Evolutionary conservation across 176 grass and related monocot species (phyloP).

Genomic region (Oryza punctata): DNA sequence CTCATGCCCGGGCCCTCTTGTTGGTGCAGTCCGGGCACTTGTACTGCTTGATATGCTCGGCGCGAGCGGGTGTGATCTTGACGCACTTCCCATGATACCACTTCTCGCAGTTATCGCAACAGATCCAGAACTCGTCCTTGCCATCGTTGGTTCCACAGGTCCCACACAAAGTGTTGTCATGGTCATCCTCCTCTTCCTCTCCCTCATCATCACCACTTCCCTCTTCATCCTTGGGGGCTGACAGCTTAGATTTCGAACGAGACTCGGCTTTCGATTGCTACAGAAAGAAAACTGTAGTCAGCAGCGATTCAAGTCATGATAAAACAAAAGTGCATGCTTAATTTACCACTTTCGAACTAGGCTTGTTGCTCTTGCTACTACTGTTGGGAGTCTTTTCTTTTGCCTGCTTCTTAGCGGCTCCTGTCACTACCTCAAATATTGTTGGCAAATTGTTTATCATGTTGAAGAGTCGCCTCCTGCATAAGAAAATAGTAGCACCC

Average conservation of each 20-base stretch:
- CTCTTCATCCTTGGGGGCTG: conserved; percentile 71
- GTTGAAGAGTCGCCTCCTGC: conserved; percentile 85
- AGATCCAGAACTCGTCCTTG: conserved; percentile 94
- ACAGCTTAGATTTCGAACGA: conserved; percentile 60
- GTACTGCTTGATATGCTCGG: conserved; percentile 99
- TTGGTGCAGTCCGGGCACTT: conserved; percentile 86
- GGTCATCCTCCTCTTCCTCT: conserved; percentile 70
- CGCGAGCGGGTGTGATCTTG: conserved; percentile 85
- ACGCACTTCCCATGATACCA: conserved; percentile 97
- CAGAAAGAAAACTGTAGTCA: conserved; percentile 19
- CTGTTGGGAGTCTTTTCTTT: conserved; percentile 93
- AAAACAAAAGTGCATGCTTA: neutral
- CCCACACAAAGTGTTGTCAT: conserved; percentile 83
- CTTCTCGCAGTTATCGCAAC: conserved; percentile 82
- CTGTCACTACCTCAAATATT: conserved; percentile 91
- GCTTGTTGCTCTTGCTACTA: conserved; percentile 86
- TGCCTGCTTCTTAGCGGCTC: conserved; percentile 63
- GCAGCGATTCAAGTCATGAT: neutral
- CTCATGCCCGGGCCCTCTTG: conserved; percentile 75
- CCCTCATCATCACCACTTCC: conserved; percentile 53
- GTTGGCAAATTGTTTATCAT: conserved; percentile 97
- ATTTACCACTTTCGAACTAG: conserved; percentile 72
- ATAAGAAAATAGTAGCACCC: conserved; percentile 24
- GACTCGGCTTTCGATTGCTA: conserved; percentile 61
- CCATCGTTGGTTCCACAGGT: conserved; percentile 75